Base-by-base conservation (phyloP, 345 rosid genomes). In the Kandelia obovata region DNA sequence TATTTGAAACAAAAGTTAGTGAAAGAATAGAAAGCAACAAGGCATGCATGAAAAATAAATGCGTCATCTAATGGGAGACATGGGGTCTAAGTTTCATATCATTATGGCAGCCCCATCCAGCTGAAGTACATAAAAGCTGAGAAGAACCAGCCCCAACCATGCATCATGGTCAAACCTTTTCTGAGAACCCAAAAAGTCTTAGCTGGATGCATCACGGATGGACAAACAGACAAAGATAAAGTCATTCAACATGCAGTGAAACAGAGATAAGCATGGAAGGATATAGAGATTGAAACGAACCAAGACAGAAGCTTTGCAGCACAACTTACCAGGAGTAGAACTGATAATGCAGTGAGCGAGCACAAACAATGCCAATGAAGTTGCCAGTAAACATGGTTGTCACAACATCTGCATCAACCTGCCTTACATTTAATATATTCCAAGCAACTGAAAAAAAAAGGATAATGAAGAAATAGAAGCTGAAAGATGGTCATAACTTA, bases 261-360 rank as follows among this genome's bases (percentile, higher is more conserved):
- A 7, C 31, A 46, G 25, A 53, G 47, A 53, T 15, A 34, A 46
- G 64, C 46, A 46, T 17, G 71, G 37, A 61, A n/a, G 6, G 4
- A 5, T 15, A 32, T 5, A 20, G 16, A 49, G 30, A 53, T 6
- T 39, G 5, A 30, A 5, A 63, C 23, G 28, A 56, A 25, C 27
- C 27, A 43, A 68, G 43, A 19, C 30, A 57, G 26, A 6, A 13
- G 34, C 21, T 39, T 51, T 10, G 15, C 13, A 25, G 13, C 13
- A 57, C 31, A 62, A 28, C 82, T 67, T 80, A 94, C 99, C 99
- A 95, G 28, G 97, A 90, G 77, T 95, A 95, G 78, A 95, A 95
- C 77, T 95, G 96, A 78, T 92, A 95, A 75, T 95, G 99, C 82
- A 95, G 84, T 56, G 99, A 92, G 37, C 99, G 92, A 53, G 99